Evolutionary conservation across 2,329 filamentous ascomycete species (phyloP).

Genomic region (Penicillium sp.): DNA sequence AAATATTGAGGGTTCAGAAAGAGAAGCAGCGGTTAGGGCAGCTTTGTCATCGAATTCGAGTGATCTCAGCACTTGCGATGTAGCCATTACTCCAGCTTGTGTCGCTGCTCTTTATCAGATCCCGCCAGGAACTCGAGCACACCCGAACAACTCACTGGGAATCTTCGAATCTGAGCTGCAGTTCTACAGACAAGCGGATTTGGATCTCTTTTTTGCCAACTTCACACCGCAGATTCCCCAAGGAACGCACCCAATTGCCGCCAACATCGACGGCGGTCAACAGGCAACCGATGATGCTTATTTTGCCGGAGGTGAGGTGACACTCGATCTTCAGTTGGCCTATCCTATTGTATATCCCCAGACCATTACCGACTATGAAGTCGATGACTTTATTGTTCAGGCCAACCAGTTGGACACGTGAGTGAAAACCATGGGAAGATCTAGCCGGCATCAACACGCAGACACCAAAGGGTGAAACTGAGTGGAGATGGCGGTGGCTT

Average conservation of each 20-base stretch:
- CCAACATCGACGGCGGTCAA: constrained; percentile 44
- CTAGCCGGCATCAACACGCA: too few relatives aligned
- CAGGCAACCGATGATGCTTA: constrained; percentile 36
- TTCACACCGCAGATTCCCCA: constrained; percentile 41
- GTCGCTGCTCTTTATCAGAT: constrained; percentile 49
- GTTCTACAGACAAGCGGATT: constrained; percentile 49
- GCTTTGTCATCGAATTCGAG: neutral
- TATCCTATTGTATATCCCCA: constrained; percentile 54
- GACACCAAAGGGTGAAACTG: too few relatives aligned
- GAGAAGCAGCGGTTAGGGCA: neutral
- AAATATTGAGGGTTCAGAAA: neutral
- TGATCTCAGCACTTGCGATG: constrained; percentile 42
- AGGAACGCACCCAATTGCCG: constrained; percentile 43
- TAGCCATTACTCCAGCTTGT: constrained; percentile 56
- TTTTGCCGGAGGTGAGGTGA: constrained; percentile 42
- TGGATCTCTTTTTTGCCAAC: constrained; percentile 47
- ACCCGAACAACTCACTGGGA: constrained; percentile 48
- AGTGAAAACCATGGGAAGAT: too few relatives aligned
- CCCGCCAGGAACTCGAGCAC: constrained; percentile 34
- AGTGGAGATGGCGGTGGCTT: too few relatives aligned
- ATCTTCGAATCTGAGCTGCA: constrained; percentile 52
- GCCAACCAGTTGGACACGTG: constrained; percentile 17
- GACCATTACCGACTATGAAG: constrained; percentile 48
- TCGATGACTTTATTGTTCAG: constrained; percentile 40
- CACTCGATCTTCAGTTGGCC: constrained; percentile 54